Evolutionary conservation across 2,329 filamentous ascomycete genomes (phyloP), one percentile per base, ranked within the genome.

Genomic region (Aureobasidium sp.): DNA sequence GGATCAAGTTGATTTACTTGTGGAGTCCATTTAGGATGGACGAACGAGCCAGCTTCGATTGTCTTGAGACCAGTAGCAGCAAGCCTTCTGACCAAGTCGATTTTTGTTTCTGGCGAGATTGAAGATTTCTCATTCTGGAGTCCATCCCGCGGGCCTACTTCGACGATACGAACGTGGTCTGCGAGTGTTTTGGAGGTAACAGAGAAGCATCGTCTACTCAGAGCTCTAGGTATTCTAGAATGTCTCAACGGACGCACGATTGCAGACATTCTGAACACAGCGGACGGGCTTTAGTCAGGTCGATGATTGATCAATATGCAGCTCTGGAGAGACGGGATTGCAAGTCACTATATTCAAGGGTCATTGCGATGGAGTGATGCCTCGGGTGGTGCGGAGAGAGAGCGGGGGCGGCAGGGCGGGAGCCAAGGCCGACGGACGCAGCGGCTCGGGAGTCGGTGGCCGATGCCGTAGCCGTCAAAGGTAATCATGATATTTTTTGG

Each of bases 131-230:
- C 89, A 70, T 94, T 95, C 72, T 96, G 90, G 59, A 95, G 76
- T n/a, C 90, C 90, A 77, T 95, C 90, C 66, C 90, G 82, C 37
- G 90, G 90, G 9, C 89, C 90, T 65, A 95, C 90, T 77, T 95
- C 90, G 65, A 94, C 86, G 41, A 95, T 86, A 44, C 80, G 76
- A 42, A 83, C 78, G 65, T 76, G 72, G 66, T 80, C 77, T 57
- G 70, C 68, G 42, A 62, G 65, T 32, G 65, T 57, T 62, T 65
- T 65, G 15, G 59, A 61, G 3, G 70, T 65, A 49, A 45, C 64
- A 16, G 70, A 65, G 62, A 72, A 72, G 65, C 49, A 47, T 39
- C 65, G 61, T 42, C 36, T 50, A 37, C 57, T 59, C 45, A 59
- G 27, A 32, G 57, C 15, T 29, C 29, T 50, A 6, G 57, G 57